Evolutionary conservation across 2,329 filamentous ascomycete genomes (phyloP).

Genomic region (Metarhizium rileyi): DNA sequence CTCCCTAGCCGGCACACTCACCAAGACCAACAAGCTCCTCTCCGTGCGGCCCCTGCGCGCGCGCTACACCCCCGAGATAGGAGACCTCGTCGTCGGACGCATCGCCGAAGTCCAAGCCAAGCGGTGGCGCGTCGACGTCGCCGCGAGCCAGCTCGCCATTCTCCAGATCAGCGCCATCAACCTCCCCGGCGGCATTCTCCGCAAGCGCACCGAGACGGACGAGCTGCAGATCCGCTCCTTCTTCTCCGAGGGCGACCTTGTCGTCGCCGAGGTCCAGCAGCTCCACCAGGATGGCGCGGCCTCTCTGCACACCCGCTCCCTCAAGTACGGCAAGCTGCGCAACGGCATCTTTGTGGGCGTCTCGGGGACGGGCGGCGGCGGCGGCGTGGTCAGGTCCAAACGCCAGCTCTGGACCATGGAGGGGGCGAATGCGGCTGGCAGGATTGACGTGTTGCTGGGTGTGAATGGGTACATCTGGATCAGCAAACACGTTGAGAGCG

Average conservation of each 20-base stretch:
- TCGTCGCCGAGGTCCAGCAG: constrained; percentile 91
- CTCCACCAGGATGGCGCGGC: constrained; percentile 80
- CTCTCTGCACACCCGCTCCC: constrained; percentile 75
- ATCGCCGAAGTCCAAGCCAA: constrained; percentile 91
- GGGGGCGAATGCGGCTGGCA: constrained; percentile 42
- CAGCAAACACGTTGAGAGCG: constrained; percentile 65
- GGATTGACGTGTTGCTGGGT: constrained; percentile 78
- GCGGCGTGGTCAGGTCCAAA: constrained; percentile 73
- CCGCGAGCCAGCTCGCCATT: constrained; percentile 73
- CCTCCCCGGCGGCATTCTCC: constrained; percentile 82
- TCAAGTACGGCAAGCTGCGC: constrained; percentile 91
- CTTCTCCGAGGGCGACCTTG: constrained; percentile 86
- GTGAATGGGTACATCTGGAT: constrained; percentile 99
- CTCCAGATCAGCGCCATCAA: constrained; percentile 88
- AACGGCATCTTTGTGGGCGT: constrained; percentile 88
- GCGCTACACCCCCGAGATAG: constrained; percentile 91
- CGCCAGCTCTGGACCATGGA: constrained; percentile 83
- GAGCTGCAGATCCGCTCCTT: constrained; percentile 97
- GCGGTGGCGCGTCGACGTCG: constrained; percentile 92
- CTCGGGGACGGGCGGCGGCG: constrained; percentile 72
- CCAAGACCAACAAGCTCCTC: constrained; percentile 93
- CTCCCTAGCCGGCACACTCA: constrained; percentile 81
- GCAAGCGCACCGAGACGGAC: constrained; percentile 87
- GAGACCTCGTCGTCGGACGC: constrained; percentile 86
- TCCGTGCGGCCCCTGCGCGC: constrained; percentile 84